Conservation (phyloP, 345 rosid species). For the Aegle marmelos region DNA sequence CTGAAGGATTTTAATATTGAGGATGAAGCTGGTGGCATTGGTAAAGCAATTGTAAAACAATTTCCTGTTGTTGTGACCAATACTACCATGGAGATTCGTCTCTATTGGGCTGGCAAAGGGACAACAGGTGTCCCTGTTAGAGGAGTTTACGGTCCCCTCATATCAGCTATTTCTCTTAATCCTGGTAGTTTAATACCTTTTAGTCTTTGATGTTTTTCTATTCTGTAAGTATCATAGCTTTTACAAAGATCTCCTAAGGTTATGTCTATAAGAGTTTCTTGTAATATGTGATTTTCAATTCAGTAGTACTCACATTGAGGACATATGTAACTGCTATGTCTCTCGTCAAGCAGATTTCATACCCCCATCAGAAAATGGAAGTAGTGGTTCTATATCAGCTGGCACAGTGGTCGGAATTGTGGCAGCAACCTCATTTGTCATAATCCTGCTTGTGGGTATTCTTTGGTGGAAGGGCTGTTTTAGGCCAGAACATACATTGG, state of each 20-base stretch:
- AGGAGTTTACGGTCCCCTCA: conserved; percentile 62
- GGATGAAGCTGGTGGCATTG: conserved; percentile 48
- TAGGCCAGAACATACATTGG: conserved; percentile 28
- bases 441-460: conserved; percentile 34
- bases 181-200: conserved; percentile 29
- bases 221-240: background rate
- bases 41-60: conserved; percentile 25
- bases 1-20: conserved; percentile 51
- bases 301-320: background rate
- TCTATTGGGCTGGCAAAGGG: conserved; percentile 70
- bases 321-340: background rate
- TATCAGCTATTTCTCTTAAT: conserved; percentile 52
- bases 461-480: conserved; percentile 57
- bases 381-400: background rate
- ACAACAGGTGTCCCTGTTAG: conserved; percentile 32
- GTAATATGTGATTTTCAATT: background rate
- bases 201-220: too few species aligned
- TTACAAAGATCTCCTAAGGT: background rate
- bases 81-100: conserved; percentile 47
- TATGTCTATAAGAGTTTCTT: too few species aligned
- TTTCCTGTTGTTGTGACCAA: conserved; percentile 26
- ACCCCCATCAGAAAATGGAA: background rate
- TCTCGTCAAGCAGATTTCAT: conserved; percentile 1
- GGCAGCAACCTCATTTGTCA: conserved; percentile 20
- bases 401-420: conserved; percentile 22